phyloP scores from a whole-genome alignment of 768 basidiomycete species.

The Candolleomyces aberdarensis region DNA sequence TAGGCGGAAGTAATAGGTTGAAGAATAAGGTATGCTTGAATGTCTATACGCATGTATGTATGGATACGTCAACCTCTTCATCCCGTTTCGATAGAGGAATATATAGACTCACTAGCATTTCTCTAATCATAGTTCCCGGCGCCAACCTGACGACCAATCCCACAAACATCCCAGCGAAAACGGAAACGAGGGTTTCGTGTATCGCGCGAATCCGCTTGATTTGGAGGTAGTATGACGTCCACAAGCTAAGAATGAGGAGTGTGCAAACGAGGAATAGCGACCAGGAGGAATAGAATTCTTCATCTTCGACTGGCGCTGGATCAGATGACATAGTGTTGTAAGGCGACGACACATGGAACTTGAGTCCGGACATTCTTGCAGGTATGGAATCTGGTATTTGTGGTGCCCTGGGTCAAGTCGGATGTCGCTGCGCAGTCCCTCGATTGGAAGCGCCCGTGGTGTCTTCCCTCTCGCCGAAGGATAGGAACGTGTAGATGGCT shows the following conservation, averaged over 20 bases:
- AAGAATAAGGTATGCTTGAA: slow-evolving; percentile 98
- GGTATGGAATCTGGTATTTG: neutral
- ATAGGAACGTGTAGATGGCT: too few species aligned
- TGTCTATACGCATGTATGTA: slow-evolving; percentile 48
- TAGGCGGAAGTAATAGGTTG: slow-evolving; percentile 96
- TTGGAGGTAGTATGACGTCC: slow-evolving; percentile 97
- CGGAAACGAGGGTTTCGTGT: slow-evolving; percentile 94
- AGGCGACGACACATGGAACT: neutral
- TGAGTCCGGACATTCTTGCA: neutral
- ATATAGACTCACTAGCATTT: slow-evolving; percentile 82
- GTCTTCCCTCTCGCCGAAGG: neutral
- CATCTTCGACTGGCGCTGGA: slow-evolving; percentile 60
- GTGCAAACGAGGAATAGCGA: slow-evolving; percentile 91
- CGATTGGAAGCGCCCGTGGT: neutral
- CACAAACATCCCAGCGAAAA: slow-evolving; percentile 95
- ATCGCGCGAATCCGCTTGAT: slow-evolving; percentile 93
- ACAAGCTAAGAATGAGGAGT: slow-evolving; percentile 90
- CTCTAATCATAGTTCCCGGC: slow-evolving; percentile 91
- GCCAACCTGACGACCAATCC: slow-evolving; percentile 87
- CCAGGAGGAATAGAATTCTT: slow-evolving; percentile 91
- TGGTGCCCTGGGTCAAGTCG: neutral
- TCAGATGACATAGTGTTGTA: slow-evolving; percentile 14
- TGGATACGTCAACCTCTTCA: neutral
- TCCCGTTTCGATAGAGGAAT: neutral
- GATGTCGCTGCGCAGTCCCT: neutral